A percentile compares a stretch with the other conserved stretches of the same genome.
Evolutionary conservation across 345 rosid species (phyloP).

Genomic region (Atalantia buxifolia): DNA sequence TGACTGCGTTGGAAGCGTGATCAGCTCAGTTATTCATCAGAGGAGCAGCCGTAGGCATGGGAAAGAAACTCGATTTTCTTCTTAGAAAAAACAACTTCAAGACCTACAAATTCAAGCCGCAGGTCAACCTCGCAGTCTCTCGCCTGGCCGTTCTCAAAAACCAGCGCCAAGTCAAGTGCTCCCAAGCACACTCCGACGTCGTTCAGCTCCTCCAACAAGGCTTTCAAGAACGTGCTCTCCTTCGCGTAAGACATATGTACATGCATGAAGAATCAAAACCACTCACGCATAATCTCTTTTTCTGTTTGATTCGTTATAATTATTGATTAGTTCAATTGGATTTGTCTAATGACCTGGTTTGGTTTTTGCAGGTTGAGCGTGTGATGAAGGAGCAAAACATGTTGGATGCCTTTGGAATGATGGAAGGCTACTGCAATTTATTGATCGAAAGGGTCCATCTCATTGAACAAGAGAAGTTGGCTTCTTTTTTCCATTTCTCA

Average conservation of each 20-base stretch:
- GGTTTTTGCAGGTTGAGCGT: constrained; percentile 48
- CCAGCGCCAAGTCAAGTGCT: constrained; percentile 51
- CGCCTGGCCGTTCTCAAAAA: constrained; percentile 69
- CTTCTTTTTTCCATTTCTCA: neutral
- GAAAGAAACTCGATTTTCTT: constrained; percentile 74
- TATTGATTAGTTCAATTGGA: neutral
- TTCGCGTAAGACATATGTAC: constrained; percentile 36
- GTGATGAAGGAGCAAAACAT: constrained; percentile 68
- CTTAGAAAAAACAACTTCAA: constrained; percentile 60
- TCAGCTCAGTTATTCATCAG: neutral
- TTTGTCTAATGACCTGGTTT: neutral
- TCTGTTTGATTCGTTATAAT: no score
- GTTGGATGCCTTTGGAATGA: constrained; percentile 58
- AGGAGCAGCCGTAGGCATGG: constrained; percentile 48
- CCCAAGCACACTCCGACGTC: constrained; percentile 71
- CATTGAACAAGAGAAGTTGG: constrained; percentile 50
- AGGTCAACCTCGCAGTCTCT: constrained; percentile 53
- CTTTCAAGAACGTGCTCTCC: constrained; percentile 68
- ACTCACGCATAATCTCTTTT: no score
- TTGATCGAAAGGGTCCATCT: constrained; percentile 61
- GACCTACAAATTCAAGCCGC: constrained; percentile 60
- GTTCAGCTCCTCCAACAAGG: constrained; percentile 72
- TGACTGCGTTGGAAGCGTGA: neutral
- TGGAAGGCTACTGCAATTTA: constrained; percentile 65
- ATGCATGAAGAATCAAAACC: no score